These are phyloP conservation scores for Spizellomyces punctatus DNA, from an alignment of 192 early-diverging fungal genomes.

Conservation along the genomic window DNA sequence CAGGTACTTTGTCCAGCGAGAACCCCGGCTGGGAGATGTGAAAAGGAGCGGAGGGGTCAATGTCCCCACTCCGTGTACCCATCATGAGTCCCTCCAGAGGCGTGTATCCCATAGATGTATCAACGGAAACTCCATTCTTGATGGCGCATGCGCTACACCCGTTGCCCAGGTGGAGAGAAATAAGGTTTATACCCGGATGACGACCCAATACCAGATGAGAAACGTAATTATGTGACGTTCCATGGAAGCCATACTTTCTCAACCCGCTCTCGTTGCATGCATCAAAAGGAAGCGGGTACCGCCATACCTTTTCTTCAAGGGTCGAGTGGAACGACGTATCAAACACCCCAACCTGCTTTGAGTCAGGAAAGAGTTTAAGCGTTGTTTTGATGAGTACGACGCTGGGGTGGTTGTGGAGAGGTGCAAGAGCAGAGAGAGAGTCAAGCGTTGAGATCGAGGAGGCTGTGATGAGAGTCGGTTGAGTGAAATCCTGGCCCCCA, in stretches of 20 bases:
- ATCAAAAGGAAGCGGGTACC: conserved; percentile 33
- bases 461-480: conserved; percentile 2
- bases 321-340: conserved; percentile 30
- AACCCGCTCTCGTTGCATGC: conserved; percentile 16
- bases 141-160: conserved; percentile 32
- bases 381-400: conserved; percentile 19
- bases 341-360: conserved; percentile 30
- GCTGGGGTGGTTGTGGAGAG: conserved; percentile 31
- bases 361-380: conserved; percentile 3
- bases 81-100: conserved; percentile 33
- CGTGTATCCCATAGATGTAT: conserved; percentile 36
- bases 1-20: conserved; percentile 19
- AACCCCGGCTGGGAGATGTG: conserved; percentile 33
- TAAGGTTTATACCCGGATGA: conserved; percentile 17
- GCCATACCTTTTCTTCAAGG: conserved; percentile 19
- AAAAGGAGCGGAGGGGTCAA: conserved; percentile 43
- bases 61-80: conserved; percentile 44
- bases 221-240: conserved; percentile 24
- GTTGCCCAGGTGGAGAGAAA: conserved; percentile 33
- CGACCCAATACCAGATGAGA: not conserved
- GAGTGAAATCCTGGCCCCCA: conserved; percentile 18
- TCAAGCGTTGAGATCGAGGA: conserved; percentile 16
- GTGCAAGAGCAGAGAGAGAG: conserved; percentile 28
- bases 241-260: conserved; percentile 31
- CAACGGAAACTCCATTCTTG: conserved; percentile 14